These are phyloP conservation scores for Pseudohyphozyma bogoriensis DNA, from an alignment of 768 basidiomycete species.

Conservation along the genomic window DNA sequence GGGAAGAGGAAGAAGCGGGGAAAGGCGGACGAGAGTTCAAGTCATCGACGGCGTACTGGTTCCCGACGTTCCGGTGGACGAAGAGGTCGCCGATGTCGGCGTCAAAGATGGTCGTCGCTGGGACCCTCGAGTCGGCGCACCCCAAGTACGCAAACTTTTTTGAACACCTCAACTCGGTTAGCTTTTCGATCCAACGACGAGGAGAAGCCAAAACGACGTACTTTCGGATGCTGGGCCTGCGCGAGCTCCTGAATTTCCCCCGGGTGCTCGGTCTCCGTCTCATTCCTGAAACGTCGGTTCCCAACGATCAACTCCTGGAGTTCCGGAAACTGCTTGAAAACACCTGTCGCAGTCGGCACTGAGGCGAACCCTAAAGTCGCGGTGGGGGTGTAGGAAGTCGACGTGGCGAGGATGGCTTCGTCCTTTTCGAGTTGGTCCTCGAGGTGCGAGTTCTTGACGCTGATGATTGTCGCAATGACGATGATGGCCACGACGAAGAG, in stretches of 20 bases:
- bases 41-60: constrained; percentile 15
- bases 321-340: constrained; percentile 8
- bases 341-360: no score
- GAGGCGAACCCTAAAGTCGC: no score
- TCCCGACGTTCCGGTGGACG: constrained; percentile 22
- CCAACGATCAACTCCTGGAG: constrained; percentile 6
- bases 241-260: constrained; percentile 1
- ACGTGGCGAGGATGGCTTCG: no score
- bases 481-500: no score
- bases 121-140: constrained; percentile 14
- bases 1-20: no score
- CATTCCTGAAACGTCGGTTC: not conserved
- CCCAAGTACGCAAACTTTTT: constrained; percentile 11
- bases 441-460: no score
- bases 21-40: constrained; percentile 1
- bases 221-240: constrained; percentile 6
- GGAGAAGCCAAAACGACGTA: not conserved
- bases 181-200: not conserved
- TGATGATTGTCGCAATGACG: no score
- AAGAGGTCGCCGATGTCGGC: constrained; percentile 14
- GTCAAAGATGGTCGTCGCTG: constrained; percentile 1
- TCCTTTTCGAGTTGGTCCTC: no score
- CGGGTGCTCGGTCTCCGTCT: constrained; percentile 1
- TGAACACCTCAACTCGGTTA: not conserved
- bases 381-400: no score